Evolutionary conservation across 1,139 yeast species (phyloP).

Genomic region (Protomyces arabidopsidicola): DNA sequence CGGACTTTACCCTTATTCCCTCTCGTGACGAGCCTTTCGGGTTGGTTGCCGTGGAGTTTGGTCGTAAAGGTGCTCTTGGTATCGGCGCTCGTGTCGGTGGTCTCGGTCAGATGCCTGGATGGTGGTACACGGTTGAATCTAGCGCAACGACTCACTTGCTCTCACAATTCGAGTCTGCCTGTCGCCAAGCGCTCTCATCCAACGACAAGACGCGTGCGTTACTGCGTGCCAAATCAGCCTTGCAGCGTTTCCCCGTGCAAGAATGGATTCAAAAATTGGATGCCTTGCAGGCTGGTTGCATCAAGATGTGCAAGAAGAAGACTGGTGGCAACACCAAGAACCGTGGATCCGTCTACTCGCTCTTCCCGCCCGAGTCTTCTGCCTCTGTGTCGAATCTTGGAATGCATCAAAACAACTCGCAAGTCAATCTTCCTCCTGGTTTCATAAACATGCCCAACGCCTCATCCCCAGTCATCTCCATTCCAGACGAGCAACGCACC

Average conservation of each 20-base stretch:
- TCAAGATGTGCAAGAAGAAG: conserved; percentile 26
- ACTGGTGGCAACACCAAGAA: conserved; percentile 22
- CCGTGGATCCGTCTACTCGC: conserved; percentile 24
- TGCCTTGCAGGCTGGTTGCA: conserved; percentile 26
- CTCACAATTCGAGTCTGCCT: conserved; percentile 29
- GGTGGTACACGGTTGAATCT: conserved; percentile 31
- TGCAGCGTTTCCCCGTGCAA: conserved; percentile 29
- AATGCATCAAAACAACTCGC: conserved; percentile 14
- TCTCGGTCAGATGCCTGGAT: conserved; percentile 31
- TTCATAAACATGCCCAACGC: conserved; percentile 27
- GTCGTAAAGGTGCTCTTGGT: conserved; percentile 31
- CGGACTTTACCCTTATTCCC: conserved; percentile 30
- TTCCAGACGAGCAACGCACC: conserved; percentile 7
- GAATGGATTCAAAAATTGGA: conserved; percentile 28
- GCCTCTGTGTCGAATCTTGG: conserved; percentile 24
- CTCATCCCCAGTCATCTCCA: conserved; percentile 13
- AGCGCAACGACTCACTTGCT: conserved; percentile 28
- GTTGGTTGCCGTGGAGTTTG: conserved; percentile 30
- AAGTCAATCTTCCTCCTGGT: conserved; percentile 19
- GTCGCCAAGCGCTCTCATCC: conserved; percentile 27
- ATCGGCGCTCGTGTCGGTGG: conserved; percentile 31
- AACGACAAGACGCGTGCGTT: conserved; percentile 25
- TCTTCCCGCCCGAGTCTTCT: conserved; percentile 24
- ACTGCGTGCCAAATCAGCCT: conserved; percentile 27
- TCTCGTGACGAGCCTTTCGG: conserved; percentile 31